A percentile compares a stretch with the other conserved stretches of the same genome.
Conservation (phyloP, 176 grass and related monocot species). For the Areca catechu region DNA sequence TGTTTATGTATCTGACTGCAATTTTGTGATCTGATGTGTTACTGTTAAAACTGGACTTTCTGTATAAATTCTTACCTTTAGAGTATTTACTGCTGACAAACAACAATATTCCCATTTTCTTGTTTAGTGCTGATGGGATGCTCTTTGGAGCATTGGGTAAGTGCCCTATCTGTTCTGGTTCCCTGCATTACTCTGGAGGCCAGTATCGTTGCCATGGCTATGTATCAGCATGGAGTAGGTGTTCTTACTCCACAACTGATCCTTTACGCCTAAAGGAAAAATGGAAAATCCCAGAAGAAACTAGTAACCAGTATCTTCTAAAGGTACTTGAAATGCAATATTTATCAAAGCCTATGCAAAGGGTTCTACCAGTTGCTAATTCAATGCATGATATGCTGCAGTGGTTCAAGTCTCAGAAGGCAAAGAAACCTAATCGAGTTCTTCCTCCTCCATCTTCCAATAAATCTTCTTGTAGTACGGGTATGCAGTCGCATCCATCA, state of each 20-base stretch:
- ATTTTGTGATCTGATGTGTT: too few species aligned
- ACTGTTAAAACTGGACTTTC: too few species aligned
- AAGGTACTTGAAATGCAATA: constrained; percentile 38
- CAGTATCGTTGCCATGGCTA: constrained; percentile 70
- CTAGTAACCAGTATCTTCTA: constrained; percentile 49
- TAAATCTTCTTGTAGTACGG: constrained; percentile 34
- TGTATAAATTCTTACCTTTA: too few species aligned
- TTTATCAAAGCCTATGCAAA: constrained; percentile 1
- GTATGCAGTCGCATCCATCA: constrained; percentile 22
- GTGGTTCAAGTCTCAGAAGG: constrained; percentile 92
- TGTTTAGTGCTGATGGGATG: constrained; percentile 84
- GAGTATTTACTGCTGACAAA: too few species aligned
- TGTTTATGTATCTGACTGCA: too few species aligned
- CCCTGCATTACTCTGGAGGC: constrained; percentile 55
- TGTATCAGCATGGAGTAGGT: constrained; percentile 89
- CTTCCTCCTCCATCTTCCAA: constrained; percentile 57
- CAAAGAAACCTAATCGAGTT: constrained; percentile 63
- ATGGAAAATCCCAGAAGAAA: constrained; percentile 67
- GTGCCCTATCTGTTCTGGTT: constrained; percentile 70
- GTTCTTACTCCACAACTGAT: constrained; percentile 64
- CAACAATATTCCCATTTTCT: neutral
- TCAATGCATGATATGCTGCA: constrained; percentile 23
- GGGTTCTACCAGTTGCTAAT: constrained; percentile 9
- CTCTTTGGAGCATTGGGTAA: constrained; percentile 72
- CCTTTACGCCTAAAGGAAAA: constrained; percentile 65